Evolutionary conservation across 2,329 filamentous ascomycete species (phyloP).

Genomic region (Cladosporium sp.): DNA sequence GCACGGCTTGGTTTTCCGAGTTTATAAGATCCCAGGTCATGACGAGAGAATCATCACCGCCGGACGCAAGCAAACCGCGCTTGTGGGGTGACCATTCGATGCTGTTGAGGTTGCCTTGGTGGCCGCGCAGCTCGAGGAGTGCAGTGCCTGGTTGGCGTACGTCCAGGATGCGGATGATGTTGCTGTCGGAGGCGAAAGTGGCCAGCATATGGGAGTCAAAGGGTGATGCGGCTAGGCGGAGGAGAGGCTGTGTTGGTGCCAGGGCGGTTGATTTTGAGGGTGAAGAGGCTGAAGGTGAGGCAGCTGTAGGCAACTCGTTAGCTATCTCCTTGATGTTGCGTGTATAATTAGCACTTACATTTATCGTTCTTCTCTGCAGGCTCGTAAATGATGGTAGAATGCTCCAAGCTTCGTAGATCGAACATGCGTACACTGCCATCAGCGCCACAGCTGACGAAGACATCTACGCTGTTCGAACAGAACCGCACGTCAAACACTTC

Average conservation of each 20-base stretch:
- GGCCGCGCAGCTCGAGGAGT: slow-evolving; percentile 86
- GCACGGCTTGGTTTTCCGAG: slow-evolving; percentile 45
- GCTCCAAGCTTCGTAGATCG: slow-evolving; percentile 90
- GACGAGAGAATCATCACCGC: slow-evolving; percentile 87
- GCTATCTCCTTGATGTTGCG: not conserved
- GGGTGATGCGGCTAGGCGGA: slow-evolving; percentile 84
- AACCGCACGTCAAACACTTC: slow-evolving; percentile 98
- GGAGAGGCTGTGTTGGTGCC: slow-evolving; percentile 62
- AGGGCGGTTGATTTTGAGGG: slow-evolving; percentile 69
- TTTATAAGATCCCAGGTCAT: slow-evolving; percentile 92
- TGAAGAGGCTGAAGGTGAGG: slow-evolving; percentile 59
- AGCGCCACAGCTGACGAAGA: slow-evolving; percentile 96
- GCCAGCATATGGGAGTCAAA: slow-evolving; percentile 94
- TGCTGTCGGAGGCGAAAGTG: slow-evolving; percentile 95
- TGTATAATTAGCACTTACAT: slow-evolving; percentile 34
- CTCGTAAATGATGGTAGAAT: slow-evolving; percentile 99
- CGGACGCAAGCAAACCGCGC: slow-evolving; percentile 84
- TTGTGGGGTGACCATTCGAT: slow-evolving; percentile 93
- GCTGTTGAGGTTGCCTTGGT: slow-evolving; percentile 81
- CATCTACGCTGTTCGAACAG: slow-evolving; percentile 96
- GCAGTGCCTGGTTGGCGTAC: slow-evolving; percentile 95
- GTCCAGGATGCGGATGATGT: slow-evolving; percentile 89
- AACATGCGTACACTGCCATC: slow-evolving; percentile 99
- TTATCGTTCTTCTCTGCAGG: slow-evolving; percentile 78
- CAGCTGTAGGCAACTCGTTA: slow-evolving; percentile 8